Evolutionary conservation across 805 yeast species (phyloP), one percentile per base, ranked within the genome.

Genomic region (Phaffomyces thermotolerans): DNA sequence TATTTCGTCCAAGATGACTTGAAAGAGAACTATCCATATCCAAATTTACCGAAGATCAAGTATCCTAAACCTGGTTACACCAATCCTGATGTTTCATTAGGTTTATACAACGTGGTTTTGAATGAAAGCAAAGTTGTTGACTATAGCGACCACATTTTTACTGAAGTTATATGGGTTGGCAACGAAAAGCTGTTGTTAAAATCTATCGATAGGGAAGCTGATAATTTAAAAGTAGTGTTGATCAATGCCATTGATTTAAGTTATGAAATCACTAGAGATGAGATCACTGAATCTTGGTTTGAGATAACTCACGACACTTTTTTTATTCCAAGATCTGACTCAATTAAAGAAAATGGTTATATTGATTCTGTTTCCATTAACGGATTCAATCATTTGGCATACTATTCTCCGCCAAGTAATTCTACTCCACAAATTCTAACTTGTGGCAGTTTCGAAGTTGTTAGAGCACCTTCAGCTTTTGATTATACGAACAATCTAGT

Each of bases 401-500:
- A 84, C 62, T 93, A 79, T 59, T 68, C 85, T 2, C 93, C 95
- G 6, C 78, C 88, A 3, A 68, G 72, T 23, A 60, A 81, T 6
- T 49, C 77, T 0, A 62, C 64, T 14, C 87, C 87, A 4, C 54
- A 54, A 3, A 59, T 83, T 20, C 71, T 95, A 38, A 85, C 93
- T 1, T 45, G 63, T 4, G 99, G 99, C 7, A 64, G 73, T 1
- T 93, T 96, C 95, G 99, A 93, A 62, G 95, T 93, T n/a, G 84
- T 76, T 24, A 74, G 70, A 48, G 90, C 87, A 2, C 79, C 84
- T 3, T 67, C 81, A 2, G 73, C 81, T 0, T 78, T 77, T 63
- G 88, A 84, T 55, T 66, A 63, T 41, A 64, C 67, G 6, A 66
- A 63, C 27, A 74, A 72, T 42, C 70, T 75, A 50, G 73, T 79